Base-by-base conservation (phyloP, 495 filamentous ascomycete genomes). In the Pyrenula massariospora region DNA sequence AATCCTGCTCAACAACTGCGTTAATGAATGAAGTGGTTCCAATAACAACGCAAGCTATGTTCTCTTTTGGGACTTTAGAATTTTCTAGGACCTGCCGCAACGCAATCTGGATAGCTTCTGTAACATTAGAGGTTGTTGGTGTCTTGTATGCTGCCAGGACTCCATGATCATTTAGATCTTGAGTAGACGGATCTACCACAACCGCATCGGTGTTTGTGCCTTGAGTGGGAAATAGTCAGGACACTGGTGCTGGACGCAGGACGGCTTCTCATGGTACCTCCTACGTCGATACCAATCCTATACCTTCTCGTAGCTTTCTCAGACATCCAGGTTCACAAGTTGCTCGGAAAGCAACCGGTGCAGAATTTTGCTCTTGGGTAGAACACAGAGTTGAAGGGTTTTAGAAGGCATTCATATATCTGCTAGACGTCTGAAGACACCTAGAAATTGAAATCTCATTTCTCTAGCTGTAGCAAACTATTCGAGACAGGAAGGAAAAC, bases 11-110 rank as follows among this genome's bases (percentile, higher is more conserved):
- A 8, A 83, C 70, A 36, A 85, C 78, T 8, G 82, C 81, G 63
- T 85, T 85, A 58, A 85, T 75, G 64, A 84, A 85, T 60, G 80
- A 77, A 0, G 81, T 84, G 1, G 82, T 85, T 15, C 82, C 82
- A 57, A 85, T 79, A 22, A 79, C 81, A 2, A 84, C 78, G 56
- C 73, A 77, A 10, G 74, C 74, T 15, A 85, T 70, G 23, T 73
- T 57, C 1, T 62, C 60, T 3, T 71, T 62, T 12, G 63, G 58
- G 50, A 81, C 67, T 22, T 53, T 57, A 1, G 73, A 65, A 12
- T 70, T 65, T 42, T 65, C 31, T 54, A 82, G 66, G 56, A 81
- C 75, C 25, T 67, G 64, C 8, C 66, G 65, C 53, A 84, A 75
- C 42, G 73, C 74, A 23, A 61, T 65, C 49, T 74, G 71, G 48